Base-by-base conservation (phyloP, 768 basidiomycete species). In the Hemileccinum rubropunctum region DNA sequence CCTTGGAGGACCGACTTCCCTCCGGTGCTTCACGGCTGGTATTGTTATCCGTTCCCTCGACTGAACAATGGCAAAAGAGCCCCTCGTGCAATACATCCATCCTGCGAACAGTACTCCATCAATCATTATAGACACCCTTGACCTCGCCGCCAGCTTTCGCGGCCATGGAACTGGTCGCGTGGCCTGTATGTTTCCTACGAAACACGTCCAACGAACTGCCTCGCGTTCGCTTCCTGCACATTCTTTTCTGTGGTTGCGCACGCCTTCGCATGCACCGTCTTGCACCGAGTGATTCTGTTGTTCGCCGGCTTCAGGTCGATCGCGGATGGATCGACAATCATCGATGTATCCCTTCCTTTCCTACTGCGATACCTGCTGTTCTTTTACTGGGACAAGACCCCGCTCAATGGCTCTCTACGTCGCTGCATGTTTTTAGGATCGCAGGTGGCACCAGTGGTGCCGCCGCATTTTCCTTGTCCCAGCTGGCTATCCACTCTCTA, bases 91-190 rank as follows among this genome's bases (percentile, higher is more conserved):
- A 38, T 37, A 48, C 15, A 9, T 20, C 11, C 18, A 4, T 38
- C 37, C 37, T 21, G 37, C 18, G 4, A 38, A 38, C 11, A 38
- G 20, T 14, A 2, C 18, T 13, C 37, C 37, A 13, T 38, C 37
- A 3, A 13, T 13, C 37, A 13, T 38, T 12, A 38, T 38, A 20
- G 20, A 38, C 6, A 10, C 18, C 20, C 37, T 38, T 21, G 37
- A 38, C 6, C 37, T 38, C 4, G 37, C 20, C 10, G n/a, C 37
- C 7, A 38, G 12, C 37, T 17, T 80, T 15, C 80, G 84, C n/a
- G 84, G 83, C 6, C 58, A 71, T 44, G 83, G 83, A 68, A 76
- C 40, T 84, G 79, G 76, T 79, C 80, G 3, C 56, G 65, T 28
- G 54, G 58, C 21, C 23, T 58, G 15, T 53, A 58, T 35, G 26